Percentiles rank a stretch among this genome's conserved stretches.
These are phyloP conservation scores for Epichloe gansuensis DNA, from an alignment of 2,329 filamentous ascomycete genomes.

Conservation along the genomic window DNA sequence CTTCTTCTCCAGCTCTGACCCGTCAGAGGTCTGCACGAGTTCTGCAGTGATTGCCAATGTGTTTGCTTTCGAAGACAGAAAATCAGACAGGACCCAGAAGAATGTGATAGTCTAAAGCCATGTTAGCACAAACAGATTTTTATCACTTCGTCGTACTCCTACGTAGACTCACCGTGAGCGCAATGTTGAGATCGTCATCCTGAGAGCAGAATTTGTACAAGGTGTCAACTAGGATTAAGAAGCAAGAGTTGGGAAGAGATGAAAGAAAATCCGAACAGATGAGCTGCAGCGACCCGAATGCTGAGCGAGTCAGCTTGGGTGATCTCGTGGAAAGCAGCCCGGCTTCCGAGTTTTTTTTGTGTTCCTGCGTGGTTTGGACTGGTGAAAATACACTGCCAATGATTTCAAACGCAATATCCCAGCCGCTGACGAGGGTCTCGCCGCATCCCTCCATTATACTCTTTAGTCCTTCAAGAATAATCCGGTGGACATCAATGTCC, in stretches of 20 bases:
- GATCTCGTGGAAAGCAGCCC: conserved; percentile 43
- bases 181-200: conserved; percentile 86
- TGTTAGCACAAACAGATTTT: background rate
- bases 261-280: conserved; percentile 90
- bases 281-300: conserved; percentile 81
- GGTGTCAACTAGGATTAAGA: conserved; percentile 68
- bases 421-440: conserved; percentile 69
- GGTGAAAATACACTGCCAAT: conserved; percentile 67
- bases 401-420: conserved; percentile 75
- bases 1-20: conserved; percentile 39
- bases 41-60: conserved; percentile 45
- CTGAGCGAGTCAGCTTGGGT: conserved; percentile 64
- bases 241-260: conserved; percentile 57
- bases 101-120: conserved; percentile 70
- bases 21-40: conserved; percentile 38
- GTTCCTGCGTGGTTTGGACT: conserved; percentile 21
- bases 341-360: conserved; percentile 15
- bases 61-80: conserved; percentile 50
- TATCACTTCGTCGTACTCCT: background rate
- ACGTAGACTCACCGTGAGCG: conserved; percentile 55
- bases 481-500: conserved; percentile 69
- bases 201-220: conserved; percentile 84
- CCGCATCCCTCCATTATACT: conserved; percentile 78
- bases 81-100: conserved; percentile 92
- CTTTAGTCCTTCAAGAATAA: conserved; percentile 67